A percentile compares a stretch with the other conserved stretches of the same genome.
Evolutionary conservation across 306 rosid genomes (phyloP).

Genomic region (Prunus salicina): DNA sequence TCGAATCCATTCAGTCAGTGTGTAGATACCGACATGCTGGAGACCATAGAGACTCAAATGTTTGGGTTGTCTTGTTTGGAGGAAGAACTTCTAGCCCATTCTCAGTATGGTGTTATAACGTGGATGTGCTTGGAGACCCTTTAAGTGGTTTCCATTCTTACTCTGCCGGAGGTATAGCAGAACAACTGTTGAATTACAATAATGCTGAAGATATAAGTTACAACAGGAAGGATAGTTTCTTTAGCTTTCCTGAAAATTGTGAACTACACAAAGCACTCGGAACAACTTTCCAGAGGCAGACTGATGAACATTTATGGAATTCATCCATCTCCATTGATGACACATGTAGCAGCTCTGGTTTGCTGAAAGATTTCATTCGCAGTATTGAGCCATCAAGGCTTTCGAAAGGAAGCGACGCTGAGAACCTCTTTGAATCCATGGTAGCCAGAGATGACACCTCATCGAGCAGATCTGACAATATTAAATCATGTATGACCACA

Average conservation of each 20-base stretch:
- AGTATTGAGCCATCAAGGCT: constrained; percentile 23
- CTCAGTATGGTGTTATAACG: constrained; percentile 29
- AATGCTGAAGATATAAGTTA: constrained; percentile 15
- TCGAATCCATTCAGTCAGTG: constrained; percentile 19
- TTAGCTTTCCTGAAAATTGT: constrained; percentile 42
- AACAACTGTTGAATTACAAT: constrained; percentile 33
- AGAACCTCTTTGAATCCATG: constrained; percentile 44
- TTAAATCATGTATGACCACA: constrained; percentile 24
- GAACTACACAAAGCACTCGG: constrained; percentile 67
- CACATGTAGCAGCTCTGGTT: constrained; percentile 35
- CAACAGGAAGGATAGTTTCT: constrained; percentile 25
- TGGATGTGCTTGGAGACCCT: constrained; percentile 40
- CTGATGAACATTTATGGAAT: constrained; percentile 27
- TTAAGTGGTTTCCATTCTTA: constrained; percentile 25
- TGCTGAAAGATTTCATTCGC: constrained; percentile 30
- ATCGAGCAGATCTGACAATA: constrained; percentile 34
- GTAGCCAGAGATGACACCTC: constrained; percentile 42
- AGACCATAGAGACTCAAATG: constrained; percentile 21
- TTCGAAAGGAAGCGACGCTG: constrained; percentile 27
- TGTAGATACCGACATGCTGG: constrained; percentile 26
- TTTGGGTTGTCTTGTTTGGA: constrained; percentile 38
- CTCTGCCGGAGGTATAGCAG: constrained; percentile 23
- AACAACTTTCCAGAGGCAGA: constrained; percentile 27
- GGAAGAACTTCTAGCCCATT: constrained; percentile 35
- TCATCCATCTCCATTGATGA: constrained; percentile 31